These are phyloP conservation scores for Wickerhamiella hasegawae DNA, from an alignment of 805 yeast species.

Conservation along the genomic window DNA sequence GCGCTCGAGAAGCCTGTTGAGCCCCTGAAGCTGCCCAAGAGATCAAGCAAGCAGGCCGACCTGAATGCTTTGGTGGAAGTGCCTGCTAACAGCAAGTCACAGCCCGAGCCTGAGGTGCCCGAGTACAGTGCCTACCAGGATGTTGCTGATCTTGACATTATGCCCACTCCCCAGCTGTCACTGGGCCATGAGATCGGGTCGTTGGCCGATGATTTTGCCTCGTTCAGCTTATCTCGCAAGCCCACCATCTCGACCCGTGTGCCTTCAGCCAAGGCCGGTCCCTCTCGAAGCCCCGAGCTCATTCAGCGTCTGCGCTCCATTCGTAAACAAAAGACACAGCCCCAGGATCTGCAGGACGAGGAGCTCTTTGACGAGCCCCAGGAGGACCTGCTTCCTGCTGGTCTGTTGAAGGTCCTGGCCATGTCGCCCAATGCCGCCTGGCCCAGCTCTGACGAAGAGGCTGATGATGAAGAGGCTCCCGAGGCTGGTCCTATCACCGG, in stretches of 20 bases:
- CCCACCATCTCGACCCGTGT: neutral
- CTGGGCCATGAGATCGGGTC: conserved; percentile 6
- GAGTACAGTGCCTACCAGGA: too few relatives aligned
- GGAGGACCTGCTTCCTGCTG: conserved; percentile 12
- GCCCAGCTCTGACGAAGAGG: neutral
- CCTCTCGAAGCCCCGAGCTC: conserved; percentile 10
- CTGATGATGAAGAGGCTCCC: neutral
- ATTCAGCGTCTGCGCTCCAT: conserved; percentile 14
- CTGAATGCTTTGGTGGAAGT: too few relatives aligned
- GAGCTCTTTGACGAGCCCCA: neutral
- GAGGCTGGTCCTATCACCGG: neutral
- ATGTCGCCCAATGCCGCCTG: conserved; percentile 10
- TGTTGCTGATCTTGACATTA: neutral
- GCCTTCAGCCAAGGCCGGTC: conserved; percentile 4
- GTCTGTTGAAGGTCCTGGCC: conserved; percentile 13
- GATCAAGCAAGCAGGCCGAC: too few relatives aligned
- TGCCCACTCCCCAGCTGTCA: neutral
- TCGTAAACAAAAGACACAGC: conserved; percentile 6
- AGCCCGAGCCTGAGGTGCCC: too few relatives aligned
- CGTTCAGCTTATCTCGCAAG: conserved; percentile 2
- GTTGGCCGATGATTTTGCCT: conserved; percentile 2
- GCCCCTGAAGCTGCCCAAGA: too few relatives aligned
- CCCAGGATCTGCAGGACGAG: neutral
- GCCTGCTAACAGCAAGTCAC: too few relatives aligned
- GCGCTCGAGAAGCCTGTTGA: too few relatives aligned